These are phyloP conservation scores for Lasiodiplodia gonubiensis DNA, from an alignment of 2,329 filamentous ascomycete genomes.

Conservation along the genomic window DNA sequence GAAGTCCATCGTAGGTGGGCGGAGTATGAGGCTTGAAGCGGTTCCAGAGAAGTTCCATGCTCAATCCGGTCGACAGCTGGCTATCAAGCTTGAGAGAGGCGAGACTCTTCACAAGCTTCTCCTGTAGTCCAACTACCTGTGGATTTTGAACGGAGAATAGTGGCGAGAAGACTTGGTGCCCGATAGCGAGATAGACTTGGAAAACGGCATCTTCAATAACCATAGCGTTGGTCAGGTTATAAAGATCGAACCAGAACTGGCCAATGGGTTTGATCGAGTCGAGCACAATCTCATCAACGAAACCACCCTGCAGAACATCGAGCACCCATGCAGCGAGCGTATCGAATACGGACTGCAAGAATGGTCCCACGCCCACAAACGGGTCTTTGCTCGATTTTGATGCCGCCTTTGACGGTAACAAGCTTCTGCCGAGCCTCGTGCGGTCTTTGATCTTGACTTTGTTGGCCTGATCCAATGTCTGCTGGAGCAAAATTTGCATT, in stretches of 20 bases:
- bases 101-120: constrained; percentile 37
- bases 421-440: constrained; percentile 33
- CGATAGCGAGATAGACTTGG: constrained; percentile 57
- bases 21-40: constrained; percentile 67
- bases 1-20: constrained; percentile 44
- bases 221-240: constrained; percentile 34
- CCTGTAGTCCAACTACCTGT: constrained; percentile 36
- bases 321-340: constrained; percentile 24
- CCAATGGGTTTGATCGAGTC: constrained; percentile 38
- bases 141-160: constrained; percentile 21
- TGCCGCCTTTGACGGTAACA: constrained; percentile 27
- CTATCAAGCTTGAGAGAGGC: constrained; percentile 69
- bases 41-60: constrained; percentile 82
- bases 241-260: constrained; percentile 56
- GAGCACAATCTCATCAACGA: constrained; percentile 23
- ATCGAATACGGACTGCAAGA: constrained; percentile 28
- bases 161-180: constrained; percentile 32
- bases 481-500: constrained; percentile 9
- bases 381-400: constrained; percentile 29
- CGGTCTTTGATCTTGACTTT: constrained; percentile 29
- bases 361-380: constrained; percentile 30
- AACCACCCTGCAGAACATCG: constrained; percentile 8
- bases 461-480: neutral
- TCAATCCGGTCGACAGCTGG: constrained; percentile 74
- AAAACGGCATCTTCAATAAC: constrained; percentile 60